Evolutionary conservation across 1,284 basidiomycete genomes (phyloP), one percentile per base, ranked within the genome.

Genomic region (Singerocomus inundabilis): DNA sequence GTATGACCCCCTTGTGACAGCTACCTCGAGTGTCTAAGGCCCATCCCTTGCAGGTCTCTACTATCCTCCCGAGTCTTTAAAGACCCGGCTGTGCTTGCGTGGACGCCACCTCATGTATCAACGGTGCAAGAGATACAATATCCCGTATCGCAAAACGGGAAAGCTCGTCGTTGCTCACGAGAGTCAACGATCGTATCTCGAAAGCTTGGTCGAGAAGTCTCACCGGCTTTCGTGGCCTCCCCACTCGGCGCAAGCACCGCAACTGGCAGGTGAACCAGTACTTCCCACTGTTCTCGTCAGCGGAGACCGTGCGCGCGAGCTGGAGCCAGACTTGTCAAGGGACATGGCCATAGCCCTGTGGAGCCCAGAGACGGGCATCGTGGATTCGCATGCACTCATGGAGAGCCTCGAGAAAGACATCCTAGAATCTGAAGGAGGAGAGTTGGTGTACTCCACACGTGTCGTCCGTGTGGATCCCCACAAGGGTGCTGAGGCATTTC

Each of bases 351-450:
- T 77, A 12, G 93, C 93, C 0, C 69, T 99, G 18, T 84, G 86
- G 70, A 92, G 87, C 51, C 86, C 91, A 4, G 82, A 88, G 58
- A 98, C 96, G 0, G 96, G 96, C 1, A 97, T 99, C 54, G 72
- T 99, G 3, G 90, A 95, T 67, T 91, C 90, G 0, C 93, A 96
- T 71, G 70, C 82, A 5, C 72, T 91, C 41, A 91, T 94, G 81
- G 77, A 84, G 57, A 85, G 80, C 53, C 73, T 98, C 32, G 91
- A 92, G 64, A 78, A 77, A 56, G 91, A 95, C 46, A 84, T 98
- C 45, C 69, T 71, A 9, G 83, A 91, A 8, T 80, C 82, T 5
- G 87, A 83, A 39, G 77, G 71, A 26, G 89, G 90, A 10, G 82
- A 91, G 48, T 71, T 97, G 10, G 91, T 88, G 0, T 88, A 86